Evolutionary conservation across 345 rosid species (phyloP), one percentile per base, ranked within the genome.

Genomic region (Pistacia integerrima): DNA sequence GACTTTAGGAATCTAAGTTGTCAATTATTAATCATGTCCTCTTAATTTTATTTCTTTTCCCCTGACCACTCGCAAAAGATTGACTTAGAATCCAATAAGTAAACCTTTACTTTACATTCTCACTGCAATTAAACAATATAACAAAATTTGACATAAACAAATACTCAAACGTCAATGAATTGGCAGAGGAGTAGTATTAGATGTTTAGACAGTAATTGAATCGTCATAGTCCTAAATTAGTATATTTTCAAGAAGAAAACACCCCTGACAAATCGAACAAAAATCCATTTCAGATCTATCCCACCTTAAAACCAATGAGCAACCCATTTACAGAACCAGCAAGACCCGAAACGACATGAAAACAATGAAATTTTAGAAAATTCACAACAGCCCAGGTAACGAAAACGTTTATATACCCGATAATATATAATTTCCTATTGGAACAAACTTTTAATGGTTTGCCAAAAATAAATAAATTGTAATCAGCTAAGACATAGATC

Each of bases 401-500:
- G 68, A 57, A 62, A 70, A 58, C 41, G 18, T n/a, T 56, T 75
- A 33, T 1, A 25, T 25, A 6, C 22, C 52, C n/a, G 25, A 41
- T 33, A 54, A 62, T 5, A 33, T 33, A 33, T 33, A 20, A 7
- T 74, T 1, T 35, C 35, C 36, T 4, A 51, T 16, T 22, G 38
- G 20, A n/a, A 65, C 20, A 9, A 38, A 52, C 20, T 41, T 41
- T 41, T 41, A 41, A 41, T 41, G 46, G 46, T 7, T 41, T 8
- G 9, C 46, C 1, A 41, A 41, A 41, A 7, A 5, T 0, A 8
- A 41, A 36, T 1, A 38, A 38, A 41, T 1, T 5, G 14, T 38
- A 41, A 74, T 38, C 28, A 76, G 63, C 70, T 22, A 18, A 44
- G 49, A 59, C 6, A 64, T 49, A 77, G 86, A 83, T 79, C 81